Evolutionary conservation across 2,329 filamentous ascomycete genomes (phyloP), one percentile per base, ranked within the genome.

Genomic region (Cordyceps tenuipes): DNA sequence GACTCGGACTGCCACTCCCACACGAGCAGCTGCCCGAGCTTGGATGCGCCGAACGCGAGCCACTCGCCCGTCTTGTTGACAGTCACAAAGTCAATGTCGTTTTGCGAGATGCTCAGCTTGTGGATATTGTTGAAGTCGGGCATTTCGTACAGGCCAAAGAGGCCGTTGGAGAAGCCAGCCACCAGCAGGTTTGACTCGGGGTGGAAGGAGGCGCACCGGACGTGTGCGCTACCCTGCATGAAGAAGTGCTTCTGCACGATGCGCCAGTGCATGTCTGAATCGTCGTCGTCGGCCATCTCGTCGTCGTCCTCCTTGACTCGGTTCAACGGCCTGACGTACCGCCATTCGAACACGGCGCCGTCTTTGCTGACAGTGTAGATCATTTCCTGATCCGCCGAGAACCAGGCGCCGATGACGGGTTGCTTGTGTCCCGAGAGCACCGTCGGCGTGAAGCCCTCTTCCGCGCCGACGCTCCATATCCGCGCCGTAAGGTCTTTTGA

Each of bases 1-100:
- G 93, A 97, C 73, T 99, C 95, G 0, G 94, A 99, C 71, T 97
- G 93, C 92, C 95, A 99, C 72, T 99, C 94, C 94, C 94, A 99
- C 4, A 99, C 94, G 4, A 99, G 77, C n/a, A 99, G 79, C 71
- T 99, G 94, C 0, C 95, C 95, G 5, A 96, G 81, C 68, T 95
- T 95, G 2, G 94, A 96, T 0, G 95, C 94, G 15, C 93, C 94
- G 72, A 99, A 97, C 0, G 95, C 95, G 23, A 99, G 78, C 94
- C 94, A 99, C 76, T 97, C 93, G 57, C 94, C 94, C 36, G 88
- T 90, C 71, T 90, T 89, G 76, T 97, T 99, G 69, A 97, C 91
- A 0, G 91, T 90, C 60, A 97, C 90, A 68, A 89, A 91, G 70
- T 97, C 93, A 63, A 99, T 97, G 66, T 95, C 90, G 68, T 94